Evolutionary conservation across 2,329 filamentous ascomycete genomes (phyloP).

Genomic region (Ilyonectria destructans): DNA sequence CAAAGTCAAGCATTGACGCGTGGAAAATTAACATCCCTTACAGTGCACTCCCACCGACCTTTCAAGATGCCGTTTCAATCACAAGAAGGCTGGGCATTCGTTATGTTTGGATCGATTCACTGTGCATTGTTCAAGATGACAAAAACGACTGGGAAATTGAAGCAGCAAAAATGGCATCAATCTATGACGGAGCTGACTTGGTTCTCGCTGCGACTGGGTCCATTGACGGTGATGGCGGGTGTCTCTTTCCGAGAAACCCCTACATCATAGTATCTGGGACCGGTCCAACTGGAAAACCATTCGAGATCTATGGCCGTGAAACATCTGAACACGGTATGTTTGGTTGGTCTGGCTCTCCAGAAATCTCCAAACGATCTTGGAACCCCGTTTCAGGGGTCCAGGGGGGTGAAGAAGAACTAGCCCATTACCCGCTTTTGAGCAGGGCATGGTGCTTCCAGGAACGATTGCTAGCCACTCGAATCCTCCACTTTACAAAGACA

Average conservation of each 20-base stretch:
- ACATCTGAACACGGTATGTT: constrained; percentile 32
- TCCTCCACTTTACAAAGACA: constrained; percentile 50
- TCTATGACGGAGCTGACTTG: constrained; percentile 46
- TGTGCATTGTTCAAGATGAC: constrained; percentile 50
- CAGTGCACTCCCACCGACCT: constrained; percentile 35
- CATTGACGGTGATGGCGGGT: constrained; percentile 38
- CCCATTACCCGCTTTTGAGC: constrained; percentile 39
- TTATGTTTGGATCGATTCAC: constrained; percentile 49
- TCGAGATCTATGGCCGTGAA: constrained; percentile 39
- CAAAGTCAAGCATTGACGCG: no score
- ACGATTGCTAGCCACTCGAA: constrained; percentile 46
- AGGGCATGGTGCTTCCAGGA: constrained; percentile 53
- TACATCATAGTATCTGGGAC: constrained; percentile 33
- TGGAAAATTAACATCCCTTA: constrained; percentile 39
- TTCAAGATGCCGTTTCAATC: constrained; percentile 40
- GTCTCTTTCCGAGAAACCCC: constrained; percentile 38
- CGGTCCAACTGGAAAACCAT: constrained; percentile 27
- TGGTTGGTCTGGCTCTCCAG: constrained; percentile 22
- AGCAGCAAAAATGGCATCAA: constrained; percentile 48
- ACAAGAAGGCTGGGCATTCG: constrained; percentile 40
- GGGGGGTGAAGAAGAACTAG: neutral
- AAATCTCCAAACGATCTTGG: no score
- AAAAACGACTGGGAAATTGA: constrained; percentile 46
- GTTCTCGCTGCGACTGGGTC: constrained; percentile 46
- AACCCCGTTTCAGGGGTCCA: neutral